Evolutionary conservation across 495 filamentous ascomycete species (phyloP).

Genomic region (Terfezia claveryi): DNA sequence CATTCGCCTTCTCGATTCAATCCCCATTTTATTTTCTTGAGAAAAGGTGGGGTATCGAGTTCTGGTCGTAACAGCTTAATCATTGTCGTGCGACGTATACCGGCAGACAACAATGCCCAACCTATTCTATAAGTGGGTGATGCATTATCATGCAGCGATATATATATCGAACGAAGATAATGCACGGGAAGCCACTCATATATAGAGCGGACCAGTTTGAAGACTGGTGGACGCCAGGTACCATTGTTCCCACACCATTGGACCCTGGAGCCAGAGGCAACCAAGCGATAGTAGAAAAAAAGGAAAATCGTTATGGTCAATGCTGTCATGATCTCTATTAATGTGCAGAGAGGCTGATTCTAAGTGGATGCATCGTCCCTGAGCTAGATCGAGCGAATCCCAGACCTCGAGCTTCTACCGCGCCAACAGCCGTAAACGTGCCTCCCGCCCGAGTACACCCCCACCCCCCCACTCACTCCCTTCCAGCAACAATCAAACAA

Average conservation of each 20-base stretch:
- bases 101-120: not conserved
- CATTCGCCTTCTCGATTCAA: not conserved
- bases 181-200: not conserved
- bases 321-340: conserved; percentile 14
- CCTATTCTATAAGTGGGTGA: not conserved
- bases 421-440: conserved; percentile 19
- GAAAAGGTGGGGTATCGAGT: no score
- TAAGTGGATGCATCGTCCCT: conserved; percentile 24
- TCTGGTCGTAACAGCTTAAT: no score
- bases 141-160: not conserved
- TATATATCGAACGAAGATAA: not conserved
- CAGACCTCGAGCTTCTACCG: conserved; percentile 32
- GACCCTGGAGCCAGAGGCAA: no score
- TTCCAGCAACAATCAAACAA: not conserved
- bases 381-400: conserved; percentile 29
- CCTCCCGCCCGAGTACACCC: conserved; percentile 23
- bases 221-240: no score
- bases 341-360: not conserved
- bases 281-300: not conserved
- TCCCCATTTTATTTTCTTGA: no score
- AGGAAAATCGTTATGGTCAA: not conserved
- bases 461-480: not conserved
- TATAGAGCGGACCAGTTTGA: no score
- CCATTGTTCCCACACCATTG: no score
- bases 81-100: not conserved